Conservation (phyloP, 2,329 filamentous ascomycete genomes). For the Ceratocystis harringtonii region DNA sequence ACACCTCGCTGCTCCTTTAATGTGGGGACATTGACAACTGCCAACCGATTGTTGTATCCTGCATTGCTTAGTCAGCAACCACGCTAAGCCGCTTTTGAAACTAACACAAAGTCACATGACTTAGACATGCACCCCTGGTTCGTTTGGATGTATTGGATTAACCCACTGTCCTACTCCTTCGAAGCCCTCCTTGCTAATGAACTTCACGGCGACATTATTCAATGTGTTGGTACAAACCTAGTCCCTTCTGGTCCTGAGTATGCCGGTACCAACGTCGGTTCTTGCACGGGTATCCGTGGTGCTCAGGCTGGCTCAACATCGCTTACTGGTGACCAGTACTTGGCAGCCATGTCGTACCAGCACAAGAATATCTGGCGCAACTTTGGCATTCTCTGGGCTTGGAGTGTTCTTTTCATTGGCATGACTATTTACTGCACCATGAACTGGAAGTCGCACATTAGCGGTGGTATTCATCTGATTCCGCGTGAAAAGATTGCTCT, state of each 20-base stretch:
- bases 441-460: conserved; percentile 39
- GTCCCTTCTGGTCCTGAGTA: conserved; percentile 38
- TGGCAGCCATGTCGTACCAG: conserved; percentile 38
- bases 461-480: conserved; percentile 41
- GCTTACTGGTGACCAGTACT: conserved; percentile 44
- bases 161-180: conserved; percentile 56
- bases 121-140: conserved; percentile 47
- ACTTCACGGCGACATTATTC: conserved; percentile 42
- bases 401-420: conserved; percentile 43
- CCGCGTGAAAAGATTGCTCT: conserved; percentile 42
- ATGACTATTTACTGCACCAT: conserved; percentile 44
- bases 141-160: conserved; percentile 47
- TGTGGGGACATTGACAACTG: background rate
- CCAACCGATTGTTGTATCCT: background rate
- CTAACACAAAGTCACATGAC: background rate
- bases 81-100: background rate
- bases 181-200: conserved; percentile 56
- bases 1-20: background rate
- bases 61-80: background rate
- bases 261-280: conserved; percentile 28
- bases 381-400: conserved; percentile 47
- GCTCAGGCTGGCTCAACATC: conserved; percentile 33
- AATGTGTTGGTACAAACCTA: conserved; percentile 35
- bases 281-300: conserved; percentile 45
- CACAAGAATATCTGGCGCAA: conserved; percentile 42